Conservation (phyloP, 768 basidiomycete species). For the Rhodotorula sphaerocarpa region DNA sequence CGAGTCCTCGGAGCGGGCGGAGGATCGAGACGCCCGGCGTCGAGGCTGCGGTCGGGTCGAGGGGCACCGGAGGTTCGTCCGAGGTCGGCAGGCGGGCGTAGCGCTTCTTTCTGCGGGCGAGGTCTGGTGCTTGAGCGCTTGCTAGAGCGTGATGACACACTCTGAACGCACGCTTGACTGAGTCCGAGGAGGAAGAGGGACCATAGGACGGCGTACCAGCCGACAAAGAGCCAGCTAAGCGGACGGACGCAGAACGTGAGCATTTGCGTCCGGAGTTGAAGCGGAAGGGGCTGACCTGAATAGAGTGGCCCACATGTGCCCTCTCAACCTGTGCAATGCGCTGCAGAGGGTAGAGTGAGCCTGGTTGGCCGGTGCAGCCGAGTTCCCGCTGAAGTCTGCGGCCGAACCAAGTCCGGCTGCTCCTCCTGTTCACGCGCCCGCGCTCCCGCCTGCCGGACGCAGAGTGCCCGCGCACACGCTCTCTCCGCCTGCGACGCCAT, state of each 20-base stretch:
- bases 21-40: constrained; percentile 83
- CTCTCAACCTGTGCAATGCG: too few species aligned
- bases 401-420: not conserved
- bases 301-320: constrained; percentile 17
- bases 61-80: constrained; percentile 50
- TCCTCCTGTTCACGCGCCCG: not conserved
- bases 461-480: too few species aligned
- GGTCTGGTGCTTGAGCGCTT: not conserved
- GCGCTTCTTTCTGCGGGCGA: constrained; percentile 56
- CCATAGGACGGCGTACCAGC: constrained; percentile 62
- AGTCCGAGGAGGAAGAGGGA: constrained; percentile 61
- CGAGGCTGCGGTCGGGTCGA: constrained; percentile 11
- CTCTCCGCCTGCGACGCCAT: too few species aligned
- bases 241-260: not conserved
- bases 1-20: constrained; percentile 87
- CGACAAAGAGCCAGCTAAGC: constrained; percentile 15
- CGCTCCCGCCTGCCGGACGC: not conserved
- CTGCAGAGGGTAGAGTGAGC: too few species aligned
- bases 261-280: too few species aligned
- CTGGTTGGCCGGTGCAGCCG: too few species aligned
- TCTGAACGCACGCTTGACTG: constrained; percentile 55
- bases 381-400: too few species aligned
- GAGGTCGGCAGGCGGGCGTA: constrained; percentile 65
- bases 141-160: too few species aligned
- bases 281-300: constrained; percentile 13